phyloP scores from a whole-genome alignment of 1,284 basidiomycete species.

The Microbotryum saponariae region DNA sequence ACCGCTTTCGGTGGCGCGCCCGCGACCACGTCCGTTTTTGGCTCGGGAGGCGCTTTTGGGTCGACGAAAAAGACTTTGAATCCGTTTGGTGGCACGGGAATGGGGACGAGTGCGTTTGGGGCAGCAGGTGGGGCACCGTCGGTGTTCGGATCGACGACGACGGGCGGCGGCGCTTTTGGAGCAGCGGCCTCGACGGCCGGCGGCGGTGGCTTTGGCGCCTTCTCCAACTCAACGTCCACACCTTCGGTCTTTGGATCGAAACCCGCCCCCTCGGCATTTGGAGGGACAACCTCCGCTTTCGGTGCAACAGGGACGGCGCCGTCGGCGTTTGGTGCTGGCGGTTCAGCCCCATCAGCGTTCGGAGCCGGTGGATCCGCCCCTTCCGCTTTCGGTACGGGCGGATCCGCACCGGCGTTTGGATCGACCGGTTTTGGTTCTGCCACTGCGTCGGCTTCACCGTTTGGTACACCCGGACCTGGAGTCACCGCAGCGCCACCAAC shows the following conservation, averaged over 20 bases:
- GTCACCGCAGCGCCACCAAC: too few species aligned
- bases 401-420: slow-evolving; percentile 2
- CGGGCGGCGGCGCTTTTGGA: too few species aligned
- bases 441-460: too few species aligned
- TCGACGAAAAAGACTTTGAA: slow-evolving; percentile 1
- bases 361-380: neutral
- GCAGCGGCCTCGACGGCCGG: neutral
- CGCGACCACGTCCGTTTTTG: slow-evolving; percentile 3
- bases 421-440: neutral
- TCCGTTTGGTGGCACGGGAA: slow-evolving; percentile 1
- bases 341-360: neutral
- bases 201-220: neutral
- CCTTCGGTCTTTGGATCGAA: neutral
- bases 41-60: slow-evolving; percentile 3
- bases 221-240: slow-evolving; percentile 1
- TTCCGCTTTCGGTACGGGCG: slow-evolving; percentile 1
- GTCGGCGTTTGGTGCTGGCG: slow-evolving; percentile 1
- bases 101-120: too few species aligned
- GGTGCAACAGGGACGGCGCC: neutral
- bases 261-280: slow-evolving; percentile 7
- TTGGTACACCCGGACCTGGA: too few species aligned
- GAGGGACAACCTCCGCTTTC: neutral
- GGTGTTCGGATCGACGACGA: neutral
- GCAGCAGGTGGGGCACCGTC: too few species aligned
- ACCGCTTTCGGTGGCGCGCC: neutral